Conservation (phyloP, 768 basidiomycete genomes). For the Tricholoma saponaceum region DNA sequence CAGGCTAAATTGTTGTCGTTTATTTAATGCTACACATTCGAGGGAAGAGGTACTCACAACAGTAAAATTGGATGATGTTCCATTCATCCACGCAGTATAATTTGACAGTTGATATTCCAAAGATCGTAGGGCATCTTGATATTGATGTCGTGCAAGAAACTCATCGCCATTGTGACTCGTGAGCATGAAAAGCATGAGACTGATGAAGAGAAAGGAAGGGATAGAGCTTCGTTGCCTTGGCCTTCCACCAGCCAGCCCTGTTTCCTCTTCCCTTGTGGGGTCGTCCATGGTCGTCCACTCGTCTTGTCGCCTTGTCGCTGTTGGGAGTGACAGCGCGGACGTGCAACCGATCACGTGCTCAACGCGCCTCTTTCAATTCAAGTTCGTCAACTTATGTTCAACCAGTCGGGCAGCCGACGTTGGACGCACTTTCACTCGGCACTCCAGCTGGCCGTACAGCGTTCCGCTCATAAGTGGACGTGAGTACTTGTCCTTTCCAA, state of each 20-base stretch:
- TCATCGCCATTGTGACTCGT: conserved; percentile 73
- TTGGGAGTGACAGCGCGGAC: conserved; percentile 6
- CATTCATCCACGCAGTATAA: conserved; percentile 73
- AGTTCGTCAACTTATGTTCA: conserved; percentile 28
- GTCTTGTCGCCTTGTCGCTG: conserved; percentile 5
- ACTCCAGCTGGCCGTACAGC: conserved; percentile 50
- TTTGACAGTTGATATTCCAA: conserved; percentile 63
- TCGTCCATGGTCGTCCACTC: conserved; percentile 22
- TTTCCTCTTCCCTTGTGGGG: conserved; percentile 33
- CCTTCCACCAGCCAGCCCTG: conserved; percentile 28
- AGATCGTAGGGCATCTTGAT: conserved; percentile 58
- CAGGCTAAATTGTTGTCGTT: conserved; percentile 34
- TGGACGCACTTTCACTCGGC: conserved; percentile 57
- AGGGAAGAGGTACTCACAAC: conserved; percentile 35
- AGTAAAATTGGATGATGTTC: conserved; percentile 59
- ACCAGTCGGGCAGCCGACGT: conserved; percentile 45
- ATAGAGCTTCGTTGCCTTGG: conserved; percentile 54
- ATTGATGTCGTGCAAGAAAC: conserved; percentile 56
- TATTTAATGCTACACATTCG: background rate
- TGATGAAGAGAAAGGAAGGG: conserved; percentile 70
- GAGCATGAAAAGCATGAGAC: conserved; percentile 74
- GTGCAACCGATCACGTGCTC: conserved; percentile 11
- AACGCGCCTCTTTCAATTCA: background rate
- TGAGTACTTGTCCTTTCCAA: conserved; percentile 22
- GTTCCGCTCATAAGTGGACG: conserved; percentile 59